Percentiles rank a stretch among this genome's conserved stretches.
These are phyloP conservation scores for Backusella australiensis DNA, from an alignment of 192 early-diverging fungal genomes.

Conservation along the genomic window DNA sequence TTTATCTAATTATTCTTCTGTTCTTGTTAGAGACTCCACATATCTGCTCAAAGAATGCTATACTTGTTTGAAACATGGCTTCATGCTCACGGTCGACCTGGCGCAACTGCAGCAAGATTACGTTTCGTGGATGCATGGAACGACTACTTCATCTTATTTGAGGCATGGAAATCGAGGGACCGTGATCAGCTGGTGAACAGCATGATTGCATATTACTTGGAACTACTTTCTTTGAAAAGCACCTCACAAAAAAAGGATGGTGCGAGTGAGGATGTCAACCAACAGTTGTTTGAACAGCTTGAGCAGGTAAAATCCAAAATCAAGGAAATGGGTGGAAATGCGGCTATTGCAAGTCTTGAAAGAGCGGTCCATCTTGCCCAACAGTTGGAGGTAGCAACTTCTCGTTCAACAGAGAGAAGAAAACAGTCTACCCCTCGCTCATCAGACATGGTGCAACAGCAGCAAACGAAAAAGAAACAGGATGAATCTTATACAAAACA, in stretches of 20 bases:
- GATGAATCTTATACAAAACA: conserved; percentile 21
- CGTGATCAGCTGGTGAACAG: conserved; percentile 58
- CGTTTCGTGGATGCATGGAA: conserved; percentile 55
- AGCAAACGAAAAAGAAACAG: background rate
- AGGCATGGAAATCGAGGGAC: conserved; percentile 72
- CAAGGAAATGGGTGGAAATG: conserved; percentile 11
- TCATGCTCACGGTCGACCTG: conserved; percentile 13
- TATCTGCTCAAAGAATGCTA: conserved; percentile 33
- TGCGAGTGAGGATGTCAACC: conserved; percentile 37
- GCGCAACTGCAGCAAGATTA: conserved; percentile 12
- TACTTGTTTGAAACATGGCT: conserved; percentile 38
- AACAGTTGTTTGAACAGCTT: conserved; percentile 22
- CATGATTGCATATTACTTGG: conserved; percentile 63
- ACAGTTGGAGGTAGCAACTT: conserved; percentile 3
- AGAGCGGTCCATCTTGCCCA: background rate
- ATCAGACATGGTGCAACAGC: background rate
- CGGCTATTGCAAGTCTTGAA: background rate
- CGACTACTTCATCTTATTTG: conserved; percentile 61
- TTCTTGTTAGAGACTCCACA: conserved; percentile 29
- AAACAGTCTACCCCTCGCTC: conserved; percentile 9
- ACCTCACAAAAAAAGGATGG: conserved; percentile 49
- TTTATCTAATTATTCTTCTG: background rate
- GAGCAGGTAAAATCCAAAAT: conserved; percentile 19
- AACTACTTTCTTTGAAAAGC: conserved; percentile 64
- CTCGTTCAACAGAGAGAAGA: conserved; percentile 4